A percentile compares a stretch with the other conserved stretches of the same genome.
Conservation (phyloP, 257 asterid genomes). For the Striga asiatica region DNA sequence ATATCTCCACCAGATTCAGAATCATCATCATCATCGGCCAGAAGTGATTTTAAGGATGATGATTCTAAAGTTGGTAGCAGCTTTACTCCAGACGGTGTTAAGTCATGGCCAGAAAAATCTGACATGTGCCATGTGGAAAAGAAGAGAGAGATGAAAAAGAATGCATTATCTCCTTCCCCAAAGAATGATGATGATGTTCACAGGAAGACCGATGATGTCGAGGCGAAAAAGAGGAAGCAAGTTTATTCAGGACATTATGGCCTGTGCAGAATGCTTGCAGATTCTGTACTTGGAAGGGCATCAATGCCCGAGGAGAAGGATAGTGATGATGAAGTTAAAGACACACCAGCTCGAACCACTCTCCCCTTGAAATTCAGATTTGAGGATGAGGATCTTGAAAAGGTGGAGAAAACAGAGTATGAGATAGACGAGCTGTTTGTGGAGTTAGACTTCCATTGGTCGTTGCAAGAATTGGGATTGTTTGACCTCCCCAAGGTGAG, state of each 20-base stretch:
- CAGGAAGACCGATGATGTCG: neutral
- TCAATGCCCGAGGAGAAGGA: neutral
- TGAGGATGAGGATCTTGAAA: slow-evolving; percentile 28
- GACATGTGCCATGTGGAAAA: too few species aligned
- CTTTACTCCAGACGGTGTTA: too few species aligned
- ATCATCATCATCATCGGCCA: slow-evolving; percentile 9
- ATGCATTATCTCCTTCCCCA: slow-evolving; percentile 7
- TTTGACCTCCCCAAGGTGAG: slow-evolving; percentile 18
- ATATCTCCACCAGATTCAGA: neutral
- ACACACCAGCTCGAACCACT: neutral
- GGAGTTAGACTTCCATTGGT: slow-evolving; percentile 13
- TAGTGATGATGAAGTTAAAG: slow-evolving; percentile 9
- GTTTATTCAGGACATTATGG: neutral
- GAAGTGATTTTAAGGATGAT: too few species aligned
- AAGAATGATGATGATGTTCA: slow-evolving; percentile 4
- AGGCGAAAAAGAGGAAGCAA: neutral
- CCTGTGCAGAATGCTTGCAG: slow-evolving; percentile 19
- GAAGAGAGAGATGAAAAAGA: too few species aligned
- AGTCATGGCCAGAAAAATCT: too few species aligned
- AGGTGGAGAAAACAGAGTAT: slow-evolving; percentile 24
- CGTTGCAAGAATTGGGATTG: neutral
- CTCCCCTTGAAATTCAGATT: slow-evolving; percentile 37
- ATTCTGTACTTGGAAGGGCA: slow-evolving; percentile 18
- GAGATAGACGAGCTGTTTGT: slow-evolving; percentile 27
- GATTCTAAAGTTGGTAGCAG: neutral